Evolutionary conservation across 169 alveolate species (phyloP).

Genomic region (Plasmodium billcollinsi): DNA sequence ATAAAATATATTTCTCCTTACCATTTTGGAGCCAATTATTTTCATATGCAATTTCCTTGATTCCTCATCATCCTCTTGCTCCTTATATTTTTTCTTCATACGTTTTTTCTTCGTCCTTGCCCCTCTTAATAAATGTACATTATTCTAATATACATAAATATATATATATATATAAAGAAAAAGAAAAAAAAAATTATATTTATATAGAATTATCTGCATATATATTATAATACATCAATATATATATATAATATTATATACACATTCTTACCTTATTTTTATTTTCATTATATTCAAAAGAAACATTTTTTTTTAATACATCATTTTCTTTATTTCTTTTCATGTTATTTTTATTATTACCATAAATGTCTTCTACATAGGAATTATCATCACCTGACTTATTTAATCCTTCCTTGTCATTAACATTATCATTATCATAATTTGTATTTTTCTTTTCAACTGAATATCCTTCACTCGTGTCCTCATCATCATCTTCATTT

Average conservation of each 20-base stretch:
- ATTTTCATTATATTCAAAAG: slow-evolving; percentile 2
- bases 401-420: background rate
- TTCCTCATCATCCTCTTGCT: slow-evolving; percentile 61
- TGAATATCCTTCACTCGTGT: slow-evolving; percentile 2
- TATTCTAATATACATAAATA: slow-evolving; percentile 18
- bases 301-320: background rate
- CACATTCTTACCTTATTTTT: slow-evolving; percentile 28
- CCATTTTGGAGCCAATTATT: slow-evolving; percentile 56
- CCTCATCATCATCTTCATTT: background rate
- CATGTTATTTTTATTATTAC: slow-evolving; percentile 18
- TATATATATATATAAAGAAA: background rate
- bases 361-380: background rate
- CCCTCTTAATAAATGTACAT: slow-evolving; percentile 60
- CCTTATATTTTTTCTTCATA: slow-evolving; percentile 63
- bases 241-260: background rate
- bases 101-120: slow-evolving; percentile 61
- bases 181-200: background rate
- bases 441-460: background rate
- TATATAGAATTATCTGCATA: background rate
- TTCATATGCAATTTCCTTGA: slow-evolving; percentile 59
- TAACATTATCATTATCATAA: background rate
- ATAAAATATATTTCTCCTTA: background rate
- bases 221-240: background rate
- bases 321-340: slow-evolving; percentile 10
- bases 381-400: background rate